Conservation (phyloP, 2,329 filamentous ascomycete genomes). For the Neophaeococcomyces aloes region DNA sequence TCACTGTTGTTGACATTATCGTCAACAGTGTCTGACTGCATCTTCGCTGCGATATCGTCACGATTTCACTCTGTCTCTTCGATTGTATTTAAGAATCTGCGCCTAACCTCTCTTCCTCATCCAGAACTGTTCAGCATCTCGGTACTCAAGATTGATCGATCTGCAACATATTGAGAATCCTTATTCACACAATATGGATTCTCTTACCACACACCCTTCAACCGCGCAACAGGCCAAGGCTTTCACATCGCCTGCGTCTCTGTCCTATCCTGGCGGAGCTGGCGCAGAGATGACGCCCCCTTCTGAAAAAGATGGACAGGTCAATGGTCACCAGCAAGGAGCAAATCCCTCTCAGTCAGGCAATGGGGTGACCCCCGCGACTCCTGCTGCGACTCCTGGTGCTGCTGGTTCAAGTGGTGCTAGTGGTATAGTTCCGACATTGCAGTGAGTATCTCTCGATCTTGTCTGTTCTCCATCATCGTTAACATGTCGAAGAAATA, state of each 20-base stretch:
- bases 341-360: constrained; percentile 50
- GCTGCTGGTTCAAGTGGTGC: constrained; percentile 58
- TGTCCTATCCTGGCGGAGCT: constrained; percentile 80
- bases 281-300: constrained; percentile 69
- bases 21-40: constrained; percentile 5
- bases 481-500: constrained; percentile 66
- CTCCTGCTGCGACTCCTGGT: constrained; percentile 83
- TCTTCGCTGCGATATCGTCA: constrained; percentile 12
- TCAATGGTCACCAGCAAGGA: constrained; percentile 46
- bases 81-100: constrained; percentile 5
- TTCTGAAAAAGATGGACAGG: constrained; percentile 54
- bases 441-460: constrained; percentile 76
- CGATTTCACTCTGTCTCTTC: too few species aligned
- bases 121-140: background rate
- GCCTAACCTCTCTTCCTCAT: constrained; percentile 5
- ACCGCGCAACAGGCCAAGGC: constrained; percentile 90
- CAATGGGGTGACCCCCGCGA: constrained; percentile 75
- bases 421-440: constrained; percentile 80
- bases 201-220: constrained; percentile 80
- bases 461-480: constrained; percentile 36
- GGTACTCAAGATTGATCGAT: background rate
- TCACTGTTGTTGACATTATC: constrained; percentile 11
- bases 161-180: constrained; percentile 2
- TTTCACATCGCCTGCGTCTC: constrained; percentile 82
- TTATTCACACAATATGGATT: constrained; percentile 53